phyloP scores from a whole-genome alignment of 441 rosid species.

The Eutrema salsugineum region DNA sequence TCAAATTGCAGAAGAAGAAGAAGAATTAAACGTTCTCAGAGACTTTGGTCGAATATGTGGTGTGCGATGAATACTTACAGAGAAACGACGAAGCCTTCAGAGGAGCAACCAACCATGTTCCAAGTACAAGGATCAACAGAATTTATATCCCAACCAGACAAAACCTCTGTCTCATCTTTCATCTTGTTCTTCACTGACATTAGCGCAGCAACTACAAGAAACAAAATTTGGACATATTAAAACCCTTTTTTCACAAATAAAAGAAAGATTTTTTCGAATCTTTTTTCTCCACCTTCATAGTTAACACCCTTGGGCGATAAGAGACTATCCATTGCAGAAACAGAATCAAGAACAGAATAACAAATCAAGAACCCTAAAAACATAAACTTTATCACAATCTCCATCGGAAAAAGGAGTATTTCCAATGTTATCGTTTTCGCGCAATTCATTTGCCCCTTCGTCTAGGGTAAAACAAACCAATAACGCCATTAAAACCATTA shows the following conservation, averaged over 20 bases:
- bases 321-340: conserved; percentile 53
- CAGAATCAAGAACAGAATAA: conserved; percentile 27
- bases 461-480: conserved; percentile 22
- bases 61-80: conserved; percentile 46
- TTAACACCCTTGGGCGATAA: conserved; percentile 96
- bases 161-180: conserved; percentile 52
- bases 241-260: not conserved
- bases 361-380: conserved; percentile 26
- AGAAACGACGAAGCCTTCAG: conserved; percentile 70
- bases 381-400: conserved; percentile 27
- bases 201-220: conserved; percentile 68
- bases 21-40: not conserved
- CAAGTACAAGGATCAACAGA: conserved; percentile 99
- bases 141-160: conserved; percentile 92
- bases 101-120: conserved; percentile 92
- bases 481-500: conserved; percentile 16
- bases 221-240: not conserved
- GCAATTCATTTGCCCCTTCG: conserved; percentile 13
- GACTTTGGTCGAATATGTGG: not conserved
- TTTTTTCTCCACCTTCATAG: conserved; percentile 54
- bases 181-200: conserved; percentile 83
- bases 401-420: not conserved
- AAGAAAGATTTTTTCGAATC: not conserved
- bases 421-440: conserved; percentile 1
- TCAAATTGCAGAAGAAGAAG: not conserved